phyloP scores from a whole-genome alignment of 2,329 filamentous ascomycete species.

The Immersiporthe knoxdaviesiana region DNA sequence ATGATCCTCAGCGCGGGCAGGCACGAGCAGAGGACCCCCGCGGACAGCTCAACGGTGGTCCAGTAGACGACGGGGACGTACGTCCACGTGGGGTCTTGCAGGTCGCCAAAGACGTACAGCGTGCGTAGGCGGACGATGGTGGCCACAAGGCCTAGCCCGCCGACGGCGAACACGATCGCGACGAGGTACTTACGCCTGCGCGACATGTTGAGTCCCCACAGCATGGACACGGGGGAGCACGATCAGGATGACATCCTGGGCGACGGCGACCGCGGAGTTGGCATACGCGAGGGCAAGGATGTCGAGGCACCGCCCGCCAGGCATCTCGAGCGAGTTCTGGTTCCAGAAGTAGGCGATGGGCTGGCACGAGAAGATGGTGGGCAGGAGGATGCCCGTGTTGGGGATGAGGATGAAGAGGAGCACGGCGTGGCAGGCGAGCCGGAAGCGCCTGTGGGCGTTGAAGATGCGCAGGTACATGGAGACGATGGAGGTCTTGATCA shows the following conservation, averaged over 20 bases:
- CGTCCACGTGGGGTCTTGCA: conserved; percentile 17
- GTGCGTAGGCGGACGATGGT: conserved; percentile 23
- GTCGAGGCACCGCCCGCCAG: conserved; percentile 21
- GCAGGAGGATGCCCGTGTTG: conserved; percentile 18
- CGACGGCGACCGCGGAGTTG: conserved; percentile 25
- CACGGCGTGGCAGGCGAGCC: conserved; percentile 20
- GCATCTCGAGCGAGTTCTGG: conserved; percentile 13
- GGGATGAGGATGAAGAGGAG: conserved; percentile 26
- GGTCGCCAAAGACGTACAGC: conserved; percentile 16
- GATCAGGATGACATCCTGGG: conserved; percentile 26
- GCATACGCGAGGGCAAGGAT: conserved; percentile 24
- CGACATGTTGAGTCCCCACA: conserved; percentile 27
- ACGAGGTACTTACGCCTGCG: conserved; percentile 27
- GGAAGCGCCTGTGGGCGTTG: conserved; percentile 22
- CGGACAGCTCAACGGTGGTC: conserved; percentile 28
- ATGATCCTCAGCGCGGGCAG: conserved; percentile 27
- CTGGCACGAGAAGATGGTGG: conserved; percentile 30
- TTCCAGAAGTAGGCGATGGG: conserved; percentile 29
- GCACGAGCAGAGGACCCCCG: conserved; percentile 27
- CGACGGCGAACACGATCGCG: conserved; percentile 27
- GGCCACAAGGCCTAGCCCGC: conserved; percentile 24
- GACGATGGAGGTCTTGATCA: conserved; percentile 27
- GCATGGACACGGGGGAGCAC: conserved; percentile 27
- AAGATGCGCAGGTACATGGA: conserved; percentile 29
- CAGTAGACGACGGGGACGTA: conserved; percentile 25